Conservation (phyloP, 1,284 basidiomycete genomes). For the Sporisorium scitamineum region DNA sequence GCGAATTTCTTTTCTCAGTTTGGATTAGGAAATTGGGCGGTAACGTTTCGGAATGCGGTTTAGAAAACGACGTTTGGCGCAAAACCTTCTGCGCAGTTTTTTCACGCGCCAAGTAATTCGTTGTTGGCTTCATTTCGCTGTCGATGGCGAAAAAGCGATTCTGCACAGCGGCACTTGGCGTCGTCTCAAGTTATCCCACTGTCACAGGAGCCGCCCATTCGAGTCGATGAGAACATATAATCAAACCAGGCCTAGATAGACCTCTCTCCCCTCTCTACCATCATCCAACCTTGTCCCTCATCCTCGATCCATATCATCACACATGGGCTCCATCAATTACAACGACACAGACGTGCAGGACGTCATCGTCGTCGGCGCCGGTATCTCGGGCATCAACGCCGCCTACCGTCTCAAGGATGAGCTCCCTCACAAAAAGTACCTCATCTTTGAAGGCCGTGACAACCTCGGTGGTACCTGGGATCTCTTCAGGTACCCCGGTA, state of each 20-base stretch:
- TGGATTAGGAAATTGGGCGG: neutral
- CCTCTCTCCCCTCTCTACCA: neutral
- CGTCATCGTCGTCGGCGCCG: constrained; percentile 64
- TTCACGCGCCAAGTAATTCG: too few relatives aligned
- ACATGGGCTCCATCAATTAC: constrained; percentile 46
- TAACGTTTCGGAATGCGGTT: neutral
- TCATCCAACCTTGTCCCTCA: too few relatives aligned
- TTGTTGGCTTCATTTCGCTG: constrained; percentile 7
- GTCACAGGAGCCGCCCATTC: neutral
- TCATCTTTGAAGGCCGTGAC: constrained; percentile 52
- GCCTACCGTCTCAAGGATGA: constrained; percentile 59
- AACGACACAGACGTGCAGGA: constrained; percentile 48
- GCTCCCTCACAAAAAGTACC: constrained; percentile 56
- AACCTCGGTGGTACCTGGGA: constrained; percentile 64
- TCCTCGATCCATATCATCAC: neutral
- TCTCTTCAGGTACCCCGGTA: constrained; percentile 60
- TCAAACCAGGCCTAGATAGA: neutral
- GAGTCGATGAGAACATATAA: neutral
- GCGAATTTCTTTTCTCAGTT: neutral
- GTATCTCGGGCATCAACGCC: constrained; percentile 67
- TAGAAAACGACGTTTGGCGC: neutral
- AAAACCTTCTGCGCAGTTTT: neutral
- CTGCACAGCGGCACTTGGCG: neutral
- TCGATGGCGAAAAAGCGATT: too few relatives aligned
- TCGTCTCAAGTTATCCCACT: too few relatives aligned